These are phyloP conservation scores for Paecilomyces variotii DNA, from an alignment of 2,329 filamentous ascomycete genomes.

Conservation along the genomic window DNA sequence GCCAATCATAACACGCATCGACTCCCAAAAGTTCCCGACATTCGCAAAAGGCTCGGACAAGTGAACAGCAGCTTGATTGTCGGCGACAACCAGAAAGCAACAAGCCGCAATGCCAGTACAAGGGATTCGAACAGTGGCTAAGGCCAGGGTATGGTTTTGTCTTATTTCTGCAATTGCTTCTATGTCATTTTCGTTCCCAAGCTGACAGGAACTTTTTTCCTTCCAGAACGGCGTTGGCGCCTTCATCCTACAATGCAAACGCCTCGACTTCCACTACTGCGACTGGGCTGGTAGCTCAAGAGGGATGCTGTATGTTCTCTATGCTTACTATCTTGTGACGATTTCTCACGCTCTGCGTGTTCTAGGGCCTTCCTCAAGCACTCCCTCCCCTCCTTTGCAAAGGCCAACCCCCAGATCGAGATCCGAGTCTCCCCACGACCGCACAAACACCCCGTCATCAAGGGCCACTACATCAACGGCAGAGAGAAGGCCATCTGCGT, in stretches of 20 bases:
- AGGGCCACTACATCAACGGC: slow-evolving; percentile 89
- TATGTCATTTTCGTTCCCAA: not conserved
- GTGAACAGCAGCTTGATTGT: slow-evolving; percentile 1
- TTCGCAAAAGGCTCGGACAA: not conserved
- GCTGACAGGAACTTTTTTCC: slow-evolving; percentile 7
- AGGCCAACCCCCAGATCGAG: slow-evolving; percentile 77
- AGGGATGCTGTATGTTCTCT: slow-evolving; percentile 74
- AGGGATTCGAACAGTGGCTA: slow-evolving; percentile 46
- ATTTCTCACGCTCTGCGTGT: not conserved
- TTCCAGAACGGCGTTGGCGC: slow-evolving; percentile 86
- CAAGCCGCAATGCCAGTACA: slow-evolving; percentile 35
- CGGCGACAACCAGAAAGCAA: slow-evolving; percentile 3
- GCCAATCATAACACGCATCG: not conserved
- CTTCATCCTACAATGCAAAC: slow-evolving; percentile 96
- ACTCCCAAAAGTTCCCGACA: slow-evolving; percentile 18
- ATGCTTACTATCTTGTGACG: not conserved
- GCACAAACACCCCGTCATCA: slow-evolving; percentile 79
- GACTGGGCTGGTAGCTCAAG: slow-evolving; percentile 88
- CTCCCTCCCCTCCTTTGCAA: slow-evolving; percentile 68
- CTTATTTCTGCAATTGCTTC: not conserved
- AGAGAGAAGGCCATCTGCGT: slow-evolving; percentile 79
- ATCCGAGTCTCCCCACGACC: slow-evolving; percentile 85
- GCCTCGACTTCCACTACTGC: slow-evolving; percentile 93
- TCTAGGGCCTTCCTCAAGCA: slow-evolving; percentile 71
- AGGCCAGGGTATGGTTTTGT: slow-evolving; percentile 44